Base-by-base conservation (phyloP, 192 early-diverging fungal species). In the Entophlyctis luteolus region DNA sequence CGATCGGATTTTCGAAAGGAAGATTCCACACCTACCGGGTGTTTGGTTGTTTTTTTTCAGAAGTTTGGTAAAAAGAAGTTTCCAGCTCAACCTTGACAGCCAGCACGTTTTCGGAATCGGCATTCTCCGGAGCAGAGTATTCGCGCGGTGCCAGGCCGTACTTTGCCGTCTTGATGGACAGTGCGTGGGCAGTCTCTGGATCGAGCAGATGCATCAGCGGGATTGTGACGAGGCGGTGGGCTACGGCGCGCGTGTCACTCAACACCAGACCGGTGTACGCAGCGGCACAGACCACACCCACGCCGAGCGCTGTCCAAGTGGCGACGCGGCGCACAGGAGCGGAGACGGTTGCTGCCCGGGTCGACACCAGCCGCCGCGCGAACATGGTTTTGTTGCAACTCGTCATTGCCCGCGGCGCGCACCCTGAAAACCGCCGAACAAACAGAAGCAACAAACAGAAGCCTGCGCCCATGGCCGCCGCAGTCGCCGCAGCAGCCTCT, bases 1-100 rank as follows among this genome's bases (percentile, higher is more conserved):
- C 90, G 3, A 96, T 67, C 2, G 93, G 93, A 79, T 93, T 94
- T 2, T 76, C 62, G 55, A 94, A 32, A 3, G 53, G 81, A 71
- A 88, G 88, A 39, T 87, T 87, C 81, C 84, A 94, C 39, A 93
- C 67, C 80, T 89, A 55, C 49, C 20, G 14, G 8, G 8, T n/a
- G n/a, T n/a, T n/a, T n/a, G n/a, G n/a, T n/a, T n/a, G n/a, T n/a
- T n/a, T n/a, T n/a, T n/a, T n/a, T n/a, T n/a, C n/a, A n/a, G n/a
- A n/a, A n/a, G n/a, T n/a, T n/a, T n/a, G n/a, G n/a, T n/a, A n/a
- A n/a, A n/a, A n/a, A n/a, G n/a, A n/a, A n/a, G n/a, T n/a, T n/a
- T n/a, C n/a, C n/a, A n/a, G n/a, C n/a, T n/a, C n/a, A n/a, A n/a
- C n/a, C n/a, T n/a, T n/a, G n/a, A n/a, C n/a, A n/a, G n/a, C n/a